These are phyloP conservation scores for Coffea canephora DNA, from an alignment of 257 asterid species.

Conservation along the genomic window DNA sequence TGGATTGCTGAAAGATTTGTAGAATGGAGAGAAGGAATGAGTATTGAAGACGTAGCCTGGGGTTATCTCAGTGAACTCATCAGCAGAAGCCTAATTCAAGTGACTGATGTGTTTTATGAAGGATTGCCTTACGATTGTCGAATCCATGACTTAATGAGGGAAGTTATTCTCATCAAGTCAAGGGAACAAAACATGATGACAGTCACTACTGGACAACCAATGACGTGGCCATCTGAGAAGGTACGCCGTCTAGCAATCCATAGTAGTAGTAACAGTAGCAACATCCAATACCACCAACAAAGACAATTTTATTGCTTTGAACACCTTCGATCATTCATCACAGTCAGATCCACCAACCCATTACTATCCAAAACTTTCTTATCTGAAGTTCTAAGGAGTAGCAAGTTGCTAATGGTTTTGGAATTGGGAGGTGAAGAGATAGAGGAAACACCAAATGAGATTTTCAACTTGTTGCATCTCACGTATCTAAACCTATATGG, in stretches of 20 bases:
- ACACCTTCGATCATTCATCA: neutral
- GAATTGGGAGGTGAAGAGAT: too few species aligned
- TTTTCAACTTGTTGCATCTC: too few species aligned
- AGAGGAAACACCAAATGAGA: too few species aligned
- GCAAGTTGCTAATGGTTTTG: too few species aligned
- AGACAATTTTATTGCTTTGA: neutral
- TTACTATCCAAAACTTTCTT: too few species aligned
- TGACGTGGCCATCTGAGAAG: neutral
- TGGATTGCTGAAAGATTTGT: too few species aligned
- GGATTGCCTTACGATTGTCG: neutral
- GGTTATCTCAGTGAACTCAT: conserved; percentile 23
- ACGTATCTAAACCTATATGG: too few species aligned
- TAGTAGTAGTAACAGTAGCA: neutral
- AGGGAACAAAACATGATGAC: conserved; percentile 18
- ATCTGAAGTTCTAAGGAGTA: too few species aligned
- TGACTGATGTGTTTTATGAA: neutral
- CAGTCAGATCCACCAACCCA: too few species aligned
- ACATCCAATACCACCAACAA: neutral
- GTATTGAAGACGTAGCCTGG: conserved; percentile 14
- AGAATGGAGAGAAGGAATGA: neutral
- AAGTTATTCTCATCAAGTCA: conserved; percentile 12
- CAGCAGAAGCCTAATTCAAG: conserved; percentile 23
- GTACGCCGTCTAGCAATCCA: conserved; percentile 18
- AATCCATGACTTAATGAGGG: conserved; percentile 17
- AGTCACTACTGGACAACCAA: neutral